Evolutionary conservation across 495 filamentous ascomycete species (phyloP), one percentile per base, ranked within the genome.

Genomic region (Aspergillus avenaceus): DNA sequence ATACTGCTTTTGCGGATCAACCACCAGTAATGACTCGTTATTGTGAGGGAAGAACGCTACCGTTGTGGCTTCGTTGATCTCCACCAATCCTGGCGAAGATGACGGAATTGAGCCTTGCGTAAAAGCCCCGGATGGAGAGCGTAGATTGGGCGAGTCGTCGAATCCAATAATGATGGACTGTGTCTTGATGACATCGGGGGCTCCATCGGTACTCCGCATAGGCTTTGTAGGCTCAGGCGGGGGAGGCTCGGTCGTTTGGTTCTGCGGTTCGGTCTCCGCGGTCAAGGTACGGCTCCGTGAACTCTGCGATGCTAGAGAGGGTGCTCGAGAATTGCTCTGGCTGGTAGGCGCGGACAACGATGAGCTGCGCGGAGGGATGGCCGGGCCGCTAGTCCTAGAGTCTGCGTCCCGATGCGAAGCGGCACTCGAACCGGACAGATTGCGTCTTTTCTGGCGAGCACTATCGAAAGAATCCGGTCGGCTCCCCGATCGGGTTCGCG

Each of bases 31-130:
- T 3, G 88, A 92, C 50, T 84, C 83, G 54, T 95, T 96, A 61
- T 90, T 88, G 63, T 96, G 91, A 2, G 89, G 84, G 60, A 85
- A 93, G 27, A 95, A 84, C 50, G 81, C 84, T 38, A 96, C 83
- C 14, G 87, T 87, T 51, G 83, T 84, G 11, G 90, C 91, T 69
- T 96, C 89, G 38, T 82, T 73, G 36, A 80, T 73, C 47, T 80
- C 77, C n/a, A 79, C 56, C 0, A 71, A 69, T 1, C 76, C 76
- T 0, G 76, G 76, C 6, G 75, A 78, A 12, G 70, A 75, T 1
- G 77, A 78, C 6, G 71, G 70, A 34, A 80, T 66, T 13, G 77
- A 80, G 45, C 66, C 64, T 7, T 69, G 70, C 1, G 74, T 76
- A 34, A 69, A 74, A 14, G 71, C 69, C 29, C 71, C 55, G 8